Conservation (phyloP, 768 basidiomycete genomes). For the Pleurotus tuber-regium region DNA sequence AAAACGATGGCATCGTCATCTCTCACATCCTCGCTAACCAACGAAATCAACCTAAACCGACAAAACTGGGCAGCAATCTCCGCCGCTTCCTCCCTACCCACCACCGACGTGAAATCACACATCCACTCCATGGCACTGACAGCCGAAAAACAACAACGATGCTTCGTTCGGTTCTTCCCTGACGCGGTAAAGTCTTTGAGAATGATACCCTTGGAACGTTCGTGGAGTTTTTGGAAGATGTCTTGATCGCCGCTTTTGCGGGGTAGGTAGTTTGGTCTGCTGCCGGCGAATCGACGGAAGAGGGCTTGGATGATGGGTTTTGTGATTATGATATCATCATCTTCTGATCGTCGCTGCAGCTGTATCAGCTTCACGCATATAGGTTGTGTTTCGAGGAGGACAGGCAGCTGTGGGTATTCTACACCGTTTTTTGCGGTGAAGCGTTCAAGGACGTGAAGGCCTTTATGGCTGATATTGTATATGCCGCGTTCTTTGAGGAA, state of each 20-base stretch:
- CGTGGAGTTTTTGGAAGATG: constrained; percentile 5
- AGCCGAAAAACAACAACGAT: constrained; percentile 57
- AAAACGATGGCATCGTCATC: constrained; percentile 65
- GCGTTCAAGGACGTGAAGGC: constrained; percentile 67
- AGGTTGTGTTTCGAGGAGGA: constrained; percentile 67
- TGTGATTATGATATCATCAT: constrained; percentile 78
- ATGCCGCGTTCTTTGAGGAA: constrained; percentile 67
- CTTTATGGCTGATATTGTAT: constrained; percentile 65
- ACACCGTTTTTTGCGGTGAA: constrained; percentile 59
- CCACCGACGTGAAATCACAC: constrained; percentile 73
- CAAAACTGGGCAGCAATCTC: constrained; percentile 81
- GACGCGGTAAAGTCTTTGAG: constrained; percentile 5
- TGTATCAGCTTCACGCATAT: constrained; percentile 80
- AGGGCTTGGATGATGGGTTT: constrained; percentile 67
- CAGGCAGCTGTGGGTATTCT: constrained; percentile 43
- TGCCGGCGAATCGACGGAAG: constrained; percentile 70
- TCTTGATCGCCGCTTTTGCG: constrained; percentile 23
- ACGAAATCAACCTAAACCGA: constrained; percentile 61
- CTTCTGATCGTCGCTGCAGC: constrained; percentile 65
- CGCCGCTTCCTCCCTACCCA: constrained; percentile 74
- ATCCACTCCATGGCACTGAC: constrained; percentile 74
- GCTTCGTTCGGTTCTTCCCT: not conserved
- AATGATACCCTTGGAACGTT: constrained; percentile 7
- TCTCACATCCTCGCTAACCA: constrained; percentile 66
- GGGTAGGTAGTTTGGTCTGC: constrained; percentile 56